Conservation (phyloP, 106 monocot species). For the Dendrobium officinale region DNA sequence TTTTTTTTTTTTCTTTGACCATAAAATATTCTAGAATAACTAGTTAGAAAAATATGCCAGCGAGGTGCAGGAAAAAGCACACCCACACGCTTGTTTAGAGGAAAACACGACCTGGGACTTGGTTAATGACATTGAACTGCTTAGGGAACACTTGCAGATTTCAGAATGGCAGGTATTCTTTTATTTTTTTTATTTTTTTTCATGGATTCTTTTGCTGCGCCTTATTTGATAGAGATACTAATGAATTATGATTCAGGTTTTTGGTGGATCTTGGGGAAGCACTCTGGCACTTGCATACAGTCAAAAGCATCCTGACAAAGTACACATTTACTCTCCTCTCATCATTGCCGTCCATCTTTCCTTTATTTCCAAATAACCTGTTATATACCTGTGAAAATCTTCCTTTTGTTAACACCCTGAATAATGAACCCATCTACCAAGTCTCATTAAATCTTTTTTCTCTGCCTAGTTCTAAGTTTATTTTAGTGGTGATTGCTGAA, state of each 20-base stretch:
- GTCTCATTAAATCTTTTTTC: constrained; percentile 3
- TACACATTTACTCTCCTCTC: constrained; percentile 5
- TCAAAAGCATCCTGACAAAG: constrained; percentile 91
- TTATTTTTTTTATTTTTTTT: neutral
- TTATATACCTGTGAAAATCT: neutral
- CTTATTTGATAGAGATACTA: neutral
- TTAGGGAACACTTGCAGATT: constrained; percentile 77
- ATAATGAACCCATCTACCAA: neutral
- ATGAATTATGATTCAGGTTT: constrained; percentile 49
- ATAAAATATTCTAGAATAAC: neutral
- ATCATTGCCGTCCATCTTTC: neutral
- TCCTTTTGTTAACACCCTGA: neutral
- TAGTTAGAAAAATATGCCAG: constrained; percentile 26
- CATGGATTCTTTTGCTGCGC: neutral
- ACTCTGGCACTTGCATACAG: constrained; percentile 90
- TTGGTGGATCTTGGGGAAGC: constrained; percentile 99
- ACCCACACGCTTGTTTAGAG: constrained; percentile 97
- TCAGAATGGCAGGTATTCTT: constrained; percentile 90
- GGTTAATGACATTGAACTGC: constrained; percentile 85
- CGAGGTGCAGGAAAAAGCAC: constrained; percentile 96
- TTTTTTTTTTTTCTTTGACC: neutral
- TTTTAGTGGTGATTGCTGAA: neutral
- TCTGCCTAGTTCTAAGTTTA: neutral
- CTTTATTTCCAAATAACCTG: neutral
- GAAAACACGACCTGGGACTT: constrained; percentile 99